Conservation (phyloP, 1,284 basidiomycete genomes). For the Pseudozyma sp. region DNA sequence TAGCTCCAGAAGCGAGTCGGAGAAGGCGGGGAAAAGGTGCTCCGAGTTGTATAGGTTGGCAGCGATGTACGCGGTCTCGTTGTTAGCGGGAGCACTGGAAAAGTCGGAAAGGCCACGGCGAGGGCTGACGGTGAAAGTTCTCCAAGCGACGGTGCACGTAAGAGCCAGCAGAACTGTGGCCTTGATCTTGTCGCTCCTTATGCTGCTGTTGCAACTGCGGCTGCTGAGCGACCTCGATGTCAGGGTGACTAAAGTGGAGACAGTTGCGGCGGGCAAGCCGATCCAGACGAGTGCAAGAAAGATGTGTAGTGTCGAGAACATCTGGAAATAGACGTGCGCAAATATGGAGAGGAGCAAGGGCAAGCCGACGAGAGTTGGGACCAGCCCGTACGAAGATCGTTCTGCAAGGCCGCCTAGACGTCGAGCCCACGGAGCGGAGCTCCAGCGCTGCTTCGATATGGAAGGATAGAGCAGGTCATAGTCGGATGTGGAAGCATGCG, state of each 20-base stretch:
- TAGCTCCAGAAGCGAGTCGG: slow-evolving; percentile 35
- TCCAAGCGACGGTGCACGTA: slow-evolving; percentile 23
- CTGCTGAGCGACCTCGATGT: slow-evolving; percentile 2
- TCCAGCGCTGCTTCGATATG: slow-evolving; percentile 18
- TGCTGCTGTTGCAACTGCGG: not conserved
- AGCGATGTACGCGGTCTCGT: slow-evolving; percentile 48
- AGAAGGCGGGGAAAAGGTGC: slow-evolving; percentile 52
- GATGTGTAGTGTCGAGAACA: slow-evolving; percentile 39
- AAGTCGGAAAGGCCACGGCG: slow-evolving; percentile 13
- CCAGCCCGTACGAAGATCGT: slow-evolving; percentile 17
- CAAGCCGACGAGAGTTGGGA: slow-evolving; percentile 17
- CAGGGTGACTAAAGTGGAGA: slow-evolving; percentile 10
- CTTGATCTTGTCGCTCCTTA: slow-evolving; percentile 15
- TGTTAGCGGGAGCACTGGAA: not conserved
- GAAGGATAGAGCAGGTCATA: slow-evolving; percentile 5
- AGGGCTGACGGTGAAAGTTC: slow-evolving; percentile 21
- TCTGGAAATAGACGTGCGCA: slow-evolving; percentile 31
- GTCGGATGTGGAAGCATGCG: not conserved
- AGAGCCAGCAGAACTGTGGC: slow-evolving; percentile 14
- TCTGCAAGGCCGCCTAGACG: slow-evolving; percentile 23
- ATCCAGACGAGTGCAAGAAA: slow-evolving; percentile 35
- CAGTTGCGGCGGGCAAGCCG: slow-evolving; percentile 18
- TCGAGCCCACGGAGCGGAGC: slow-evolving; percentile 20
- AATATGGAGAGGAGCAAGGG: slow-evolving; percentile 21
- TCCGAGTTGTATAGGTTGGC: slow-evolving; percentile 58